These are phyloP conservation scores for Aleurites moluccanus DNA, from an alignment of 441 rosid species.

Conservation along the genomic window DNA sequence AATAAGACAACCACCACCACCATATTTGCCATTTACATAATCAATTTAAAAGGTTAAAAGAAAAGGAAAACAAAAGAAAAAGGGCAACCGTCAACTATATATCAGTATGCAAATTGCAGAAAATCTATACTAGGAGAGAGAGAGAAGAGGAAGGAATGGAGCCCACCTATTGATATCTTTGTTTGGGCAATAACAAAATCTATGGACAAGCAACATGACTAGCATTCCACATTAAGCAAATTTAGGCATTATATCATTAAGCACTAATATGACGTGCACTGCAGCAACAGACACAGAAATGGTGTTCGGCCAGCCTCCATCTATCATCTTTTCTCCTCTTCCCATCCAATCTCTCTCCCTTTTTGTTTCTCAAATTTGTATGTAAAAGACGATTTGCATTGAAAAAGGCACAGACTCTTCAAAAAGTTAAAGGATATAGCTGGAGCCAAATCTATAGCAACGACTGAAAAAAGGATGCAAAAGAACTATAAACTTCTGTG, in stretches of 20 bases:
- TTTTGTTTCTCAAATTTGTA: conserved; percentile 8
- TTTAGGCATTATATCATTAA: not conserved
- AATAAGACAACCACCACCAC: not conserved
- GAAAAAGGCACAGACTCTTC: not conserved
- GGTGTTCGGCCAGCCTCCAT: not conserved
- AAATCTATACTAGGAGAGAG: not conserved
- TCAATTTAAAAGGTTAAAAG: not conserved
- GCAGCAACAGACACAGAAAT: not conserved
- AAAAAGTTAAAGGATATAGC: conserved; percentile 24
- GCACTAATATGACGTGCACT: not conserved
- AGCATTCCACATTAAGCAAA: not conserved
- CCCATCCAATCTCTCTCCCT: not conserved
- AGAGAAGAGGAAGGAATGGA: no score
- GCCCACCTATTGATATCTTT: conserved; percentile 15
- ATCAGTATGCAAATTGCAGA: conserved; percentile 9
- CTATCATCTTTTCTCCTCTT: not conserved
- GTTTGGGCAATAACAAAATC: not conserved
- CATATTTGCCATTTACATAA: conserved; percentile 21
- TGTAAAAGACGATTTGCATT: conserved; percentile 11
- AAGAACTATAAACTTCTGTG: conserved; percentile 4
- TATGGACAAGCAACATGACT: conserved; percentile 1
- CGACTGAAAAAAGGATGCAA: conserved; percentile 11
- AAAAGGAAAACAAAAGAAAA: not conserved
- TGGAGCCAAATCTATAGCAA: conserved; percentile 20
- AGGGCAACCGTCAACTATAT: not conserved